phyloP scores from a whole-genome alignment of 1,284 basidiomycete species.

The Butyriboletus pseudospeciosus region DNA sequence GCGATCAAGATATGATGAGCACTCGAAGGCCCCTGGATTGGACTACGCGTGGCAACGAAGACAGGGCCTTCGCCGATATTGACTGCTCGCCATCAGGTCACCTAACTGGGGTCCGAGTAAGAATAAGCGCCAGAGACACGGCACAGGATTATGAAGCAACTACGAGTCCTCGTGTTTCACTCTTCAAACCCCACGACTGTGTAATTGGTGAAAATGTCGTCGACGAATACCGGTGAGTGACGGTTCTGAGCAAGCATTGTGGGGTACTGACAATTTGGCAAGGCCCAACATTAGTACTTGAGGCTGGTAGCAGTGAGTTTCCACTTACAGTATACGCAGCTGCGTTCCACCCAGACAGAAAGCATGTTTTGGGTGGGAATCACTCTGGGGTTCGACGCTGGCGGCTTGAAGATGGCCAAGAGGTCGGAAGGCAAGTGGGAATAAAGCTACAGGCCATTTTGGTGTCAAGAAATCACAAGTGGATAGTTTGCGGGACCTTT shows the following conservation, averaged over 20 bases:
- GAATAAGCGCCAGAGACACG: no score
- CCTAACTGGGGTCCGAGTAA: no score
- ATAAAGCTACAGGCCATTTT: accelerated
- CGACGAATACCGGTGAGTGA: not conserved
- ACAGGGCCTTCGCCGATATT: no score
- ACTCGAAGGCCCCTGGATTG: no score
- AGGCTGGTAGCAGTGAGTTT: not conserved
- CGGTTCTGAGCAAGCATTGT: not conserved
- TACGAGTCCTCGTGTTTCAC: no score
- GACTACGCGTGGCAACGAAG: no score
- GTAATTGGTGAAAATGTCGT: not conserved
- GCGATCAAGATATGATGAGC: no score
- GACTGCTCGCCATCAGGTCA: no score
- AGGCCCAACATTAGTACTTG: not conserved
- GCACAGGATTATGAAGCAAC: no score
- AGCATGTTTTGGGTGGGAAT: not conserved
- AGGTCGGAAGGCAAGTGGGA: not conserved
- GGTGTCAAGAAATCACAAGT: not conserved
- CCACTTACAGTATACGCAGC: not conserved
- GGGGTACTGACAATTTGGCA: not conserved
- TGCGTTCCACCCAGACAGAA: not conserved
- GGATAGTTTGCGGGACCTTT: not conserved
- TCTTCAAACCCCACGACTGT: no score
- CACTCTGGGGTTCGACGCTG: accelerated
- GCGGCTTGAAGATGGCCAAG: not conserved